Evolutionary conservation across 352 stramenopile genomes (phyloP), one percentile per base, ranked within the genome.

Genomic region (Stramenopiles sp.): DNA sequence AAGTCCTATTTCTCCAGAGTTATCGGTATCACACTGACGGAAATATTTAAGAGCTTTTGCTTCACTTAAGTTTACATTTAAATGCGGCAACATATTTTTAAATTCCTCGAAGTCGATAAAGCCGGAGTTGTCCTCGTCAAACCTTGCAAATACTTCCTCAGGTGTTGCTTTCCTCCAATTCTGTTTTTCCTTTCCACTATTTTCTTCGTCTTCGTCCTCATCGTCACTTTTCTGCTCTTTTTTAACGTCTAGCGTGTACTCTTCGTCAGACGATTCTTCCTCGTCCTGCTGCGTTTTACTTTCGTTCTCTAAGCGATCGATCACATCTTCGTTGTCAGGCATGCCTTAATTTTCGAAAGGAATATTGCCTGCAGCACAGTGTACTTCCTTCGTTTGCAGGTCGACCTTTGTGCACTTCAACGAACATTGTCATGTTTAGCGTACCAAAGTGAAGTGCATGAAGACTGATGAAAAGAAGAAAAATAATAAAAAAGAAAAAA

Each of bases 41-140:
- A 97, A 97, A 83, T 96, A 95, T 30, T 91, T 87, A 82, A 94
- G 87, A 0, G 90, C 88, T 83, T 97, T 97, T 30, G 92, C 89
- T 31, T 92, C 85, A 29, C 88, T 91, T 71, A 97, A 92, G 22
- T 87, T 89, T 75, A 97, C 91, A 4, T 90, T 90, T 1, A 97
- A 81, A 71, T 92, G 87, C 0, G 90, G 90, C 0, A 97, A 86
- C 89, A 96, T 84, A 25, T 84, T 30, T 14, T 83, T 80, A 80
- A 90, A 90, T 67, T 87, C 84, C 27, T 88, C 82, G 76, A 89
- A 90, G 78, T 85, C 83, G 30, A 87, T 84, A 4, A 83, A 55
- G 81, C 14, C 81, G 92, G 89, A 87, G 0, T 83, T 33, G 67
- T 92, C 86, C 7, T 76, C 32, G 84, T 90, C 87, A 67, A 88